Evolutionary conservation across 2,329 filamentous ascomycete genomes (phyloP).

Genomic region (Endothia cerciana): DNA sequence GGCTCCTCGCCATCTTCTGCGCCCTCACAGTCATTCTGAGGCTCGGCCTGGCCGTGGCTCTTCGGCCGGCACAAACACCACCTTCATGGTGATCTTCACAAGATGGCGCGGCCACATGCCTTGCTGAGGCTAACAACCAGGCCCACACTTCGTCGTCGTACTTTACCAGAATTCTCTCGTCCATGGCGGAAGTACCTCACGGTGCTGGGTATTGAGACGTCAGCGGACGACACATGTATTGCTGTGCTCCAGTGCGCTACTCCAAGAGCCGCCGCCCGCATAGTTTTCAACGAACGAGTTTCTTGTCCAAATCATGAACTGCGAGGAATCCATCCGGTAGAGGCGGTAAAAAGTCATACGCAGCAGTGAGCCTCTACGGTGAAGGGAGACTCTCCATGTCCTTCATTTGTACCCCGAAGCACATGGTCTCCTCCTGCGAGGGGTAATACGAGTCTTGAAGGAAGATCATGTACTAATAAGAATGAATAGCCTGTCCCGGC

Average conservation of each 20-base stretch:
- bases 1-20: background rate
- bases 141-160: background rate
- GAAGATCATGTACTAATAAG: background rate
- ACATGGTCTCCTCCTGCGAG: background rate
- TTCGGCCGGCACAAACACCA: too few relatives aligned
- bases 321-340: slow-evolving; percentile 78
- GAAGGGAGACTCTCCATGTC: background rate
- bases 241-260: slow-evolving; percentile 67
- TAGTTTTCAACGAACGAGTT: slow-evolving; percentile 80
- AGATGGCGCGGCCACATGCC: slow-evolving; percentile 17
- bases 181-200: background rate
- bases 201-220: slow-evolving; percentile 75
- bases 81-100: background rate
- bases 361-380: slow-evolving; percentile 42
- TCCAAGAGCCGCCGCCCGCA: slow-evolving; percentile 50
- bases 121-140: background rate
- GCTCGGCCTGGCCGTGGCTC: background rate
- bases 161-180: too few relatives aligned
- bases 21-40: background rate
- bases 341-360: slow-evolving; percentile 77
- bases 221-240: slow-evolving; percentile 92
- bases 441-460: background rate
- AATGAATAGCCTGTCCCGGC: slow-evolving; percentile 55
- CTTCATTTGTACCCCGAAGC: background rate
- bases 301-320: slow-evolving; percentile 78